Base-by-base conservation (phyloP, 2,329 filamentous ascomycete species). In the Fusarium nematophilum region DNA sequence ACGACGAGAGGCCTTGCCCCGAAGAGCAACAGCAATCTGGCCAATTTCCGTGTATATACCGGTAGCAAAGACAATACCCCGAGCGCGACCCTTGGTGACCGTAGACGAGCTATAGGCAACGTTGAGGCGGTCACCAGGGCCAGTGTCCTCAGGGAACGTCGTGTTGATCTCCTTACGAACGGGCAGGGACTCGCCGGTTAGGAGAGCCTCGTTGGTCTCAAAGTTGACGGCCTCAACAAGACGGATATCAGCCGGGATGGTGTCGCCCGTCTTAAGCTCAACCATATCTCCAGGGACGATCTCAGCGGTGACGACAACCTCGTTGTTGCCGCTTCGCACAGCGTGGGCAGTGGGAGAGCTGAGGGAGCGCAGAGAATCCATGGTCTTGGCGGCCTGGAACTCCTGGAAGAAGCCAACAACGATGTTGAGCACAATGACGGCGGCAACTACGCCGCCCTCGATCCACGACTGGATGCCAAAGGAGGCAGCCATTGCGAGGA, bases 141-240 rank as follows among this genome's bases (percentile, higher is more conserved):
- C 76, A 3, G 76, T 81, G 9, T 79, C 77, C 0, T 69, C 69
- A 26, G 70, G 59, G 27, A 81, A 80, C 21, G 79, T 79, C 17
- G 72, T 70, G 17, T 76, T 71, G 6, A 79, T 69, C 64, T 83
- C 76, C 74, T 89, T 84, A 70, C 77, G 79, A 3, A 86, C 82
- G 14, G 86, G 86, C 0, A 87, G 75, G 8, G 86, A 87, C 71
- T 89, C 86, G 42, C 86, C 86, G 2, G 86, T 89, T 10, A 89
- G 79, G 15, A 87, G 78, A 1, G 86, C 85, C 70, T 89, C 86
- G 57, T 92, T 88, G 59, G 86, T 89, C 64, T 88, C 86, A 34
- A 88, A 82, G 72, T 90, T 90, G 76, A 89, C 82, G 18, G 79
- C 82, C 59, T 87, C 83, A 30, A 86, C 65, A 3, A 83, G 68